These are phyloP conservation scores for Hypseocharis bilobata DNA, from an alignment of 441 rosid species.

Conservation along the genomic window DNA sequence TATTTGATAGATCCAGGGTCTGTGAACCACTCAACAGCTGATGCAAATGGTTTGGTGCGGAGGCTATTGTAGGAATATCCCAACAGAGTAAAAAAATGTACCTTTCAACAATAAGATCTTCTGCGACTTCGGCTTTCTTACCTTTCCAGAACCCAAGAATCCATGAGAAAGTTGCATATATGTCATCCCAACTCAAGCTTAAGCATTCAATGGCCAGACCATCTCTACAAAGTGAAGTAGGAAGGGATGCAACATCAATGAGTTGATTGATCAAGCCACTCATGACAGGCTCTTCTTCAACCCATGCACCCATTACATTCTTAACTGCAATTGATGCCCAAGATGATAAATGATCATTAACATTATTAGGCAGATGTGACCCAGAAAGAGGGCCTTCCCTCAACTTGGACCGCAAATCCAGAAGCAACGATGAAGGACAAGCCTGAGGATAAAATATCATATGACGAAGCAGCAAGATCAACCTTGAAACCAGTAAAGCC, in stretches of 20 bases:
- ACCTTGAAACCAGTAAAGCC: constrained; percentile 84
- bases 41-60: constrained; percentile 33
- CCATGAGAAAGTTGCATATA: constrained; percentile 48
- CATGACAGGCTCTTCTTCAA: constrained; percentile 54
- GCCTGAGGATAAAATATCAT: constrained; percentile 63
- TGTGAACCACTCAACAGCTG: constrained; percentile 35
- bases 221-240: constrained; percentile 49
- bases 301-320: constrained; percentile 42
- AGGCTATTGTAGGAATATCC: constrained; percentile 53
- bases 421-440: constrained; percentile 72
- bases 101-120: constrained; percentile 88
- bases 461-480: constrained; percentile 78
- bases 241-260: constrained; percentile 60
- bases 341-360: constrained; percentile 58
- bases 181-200: constrained; percentile 47
- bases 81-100: constrained; percentile 77
- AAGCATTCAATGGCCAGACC: constrained; percentile 44
- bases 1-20: constrained; percentile 42
- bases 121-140: constrained; percentile 53
- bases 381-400: constrained; percentile 54
- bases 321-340: constrained; percentile 55
- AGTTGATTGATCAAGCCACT: constrained; percentile 57
- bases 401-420: constrained; percentile 67
- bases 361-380: constrained; percentile 32
- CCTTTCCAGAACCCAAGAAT: constrained; percentile 82